Evolutionary conservation across 148 eudicot genomes (phyloP).

Genomic region (Vaccinium darrowii): DNA sequence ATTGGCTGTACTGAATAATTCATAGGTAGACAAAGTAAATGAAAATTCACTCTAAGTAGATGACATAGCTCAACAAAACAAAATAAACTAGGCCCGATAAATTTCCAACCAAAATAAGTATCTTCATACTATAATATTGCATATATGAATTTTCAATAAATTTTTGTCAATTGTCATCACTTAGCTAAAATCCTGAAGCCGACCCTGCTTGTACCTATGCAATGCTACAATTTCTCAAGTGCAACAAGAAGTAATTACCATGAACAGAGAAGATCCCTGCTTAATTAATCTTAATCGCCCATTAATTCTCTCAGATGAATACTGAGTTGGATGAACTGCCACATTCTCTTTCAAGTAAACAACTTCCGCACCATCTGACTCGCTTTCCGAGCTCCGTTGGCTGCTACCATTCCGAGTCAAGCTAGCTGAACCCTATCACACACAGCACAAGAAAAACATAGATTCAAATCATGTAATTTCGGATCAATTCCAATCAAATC

Average conservation of each 20-base stretch:
- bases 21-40: not conserved
- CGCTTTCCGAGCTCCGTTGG: slow-evolving; percentile 47
- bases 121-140: not conserved
- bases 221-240: not conserved
- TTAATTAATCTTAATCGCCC: slow-evolving; percentile 82
- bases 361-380: slow-evolving; percentile 64
- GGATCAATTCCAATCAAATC: not conserved
- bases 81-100: not conserved
- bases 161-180: not conserved
- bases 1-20: not conserved
- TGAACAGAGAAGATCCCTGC: slow-evolving; percentile 58
- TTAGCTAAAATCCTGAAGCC: not conserved
- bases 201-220: not conserved
- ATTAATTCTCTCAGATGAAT: slow-evolving; percentile 82
- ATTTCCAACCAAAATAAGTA: not conserved
- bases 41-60: not conserved
- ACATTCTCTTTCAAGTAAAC: slow-evolving; percentile 86
- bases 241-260: slow-evolving; percentile 41
- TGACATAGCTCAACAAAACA: too few species aligned
- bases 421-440: slow-evolving; percentile 33
- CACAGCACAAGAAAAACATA: not conserved
- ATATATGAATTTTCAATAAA: too few species aligned
- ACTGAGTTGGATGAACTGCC: slow-evolving; percentile 91
- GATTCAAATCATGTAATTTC: slow-evolving; percentile 3
- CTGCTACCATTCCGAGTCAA: slow-evolving; percentile 38